phyloP scores from a whole-genome alignment of 352 stramenopile species.

The Pythium grandisporangium region DNA sequence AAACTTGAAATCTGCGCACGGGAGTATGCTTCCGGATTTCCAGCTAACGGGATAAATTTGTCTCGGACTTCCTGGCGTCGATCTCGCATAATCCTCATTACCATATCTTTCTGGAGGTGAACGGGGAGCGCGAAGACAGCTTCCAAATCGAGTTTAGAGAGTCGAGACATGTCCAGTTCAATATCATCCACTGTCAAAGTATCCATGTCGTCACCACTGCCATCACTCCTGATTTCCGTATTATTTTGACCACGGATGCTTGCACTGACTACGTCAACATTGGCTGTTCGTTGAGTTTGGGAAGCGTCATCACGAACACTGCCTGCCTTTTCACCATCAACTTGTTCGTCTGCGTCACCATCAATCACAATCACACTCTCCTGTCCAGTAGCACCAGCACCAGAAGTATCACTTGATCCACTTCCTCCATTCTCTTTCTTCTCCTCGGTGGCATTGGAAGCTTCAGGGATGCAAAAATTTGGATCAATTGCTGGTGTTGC shows the following conservation, averaged over 20 bases:
- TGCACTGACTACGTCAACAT: too few species aligned
- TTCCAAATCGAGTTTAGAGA: conserved; percentile 75
- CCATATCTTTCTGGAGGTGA: conserved; percentile 89
- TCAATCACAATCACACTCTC: conserved; percentile 8
- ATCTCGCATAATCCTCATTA: conserved; percentile 84
- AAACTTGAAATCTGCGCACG: conserved; percentile 94
- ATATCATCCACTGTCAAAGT: conserved; percentile 58
- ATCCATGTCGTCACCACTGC: too few species aligned
- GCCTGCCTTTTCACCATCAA: not conserved
- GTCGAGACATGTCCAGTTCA: conserved; percentile 33
- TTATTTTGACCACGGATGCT: too few species aligned
- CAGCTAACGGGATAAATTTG: conserved; percentile 94
- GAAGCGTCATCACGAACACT: too few species aligned
- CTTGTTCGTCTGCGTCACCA: conserved; percentile 13
- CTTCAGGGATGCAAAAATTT: conserved; percentile 38
- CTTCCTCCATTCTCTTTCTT: conserved; percentile 6
- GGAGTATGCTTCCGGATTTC: conserved; percentile 92
- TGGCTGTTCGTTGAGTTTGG: too few species aligned
- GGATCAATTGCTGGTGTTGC: conserved; percentile 30
- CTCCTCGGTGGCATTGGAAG: conserved; percentile 1
- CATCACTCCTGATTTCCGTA: too few species aligned
- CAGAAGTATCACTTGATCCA: not conserved
- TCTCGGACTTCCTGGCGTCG: conserved; percentile 85
- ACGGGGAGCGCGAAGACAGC: conserved; percentile 85
- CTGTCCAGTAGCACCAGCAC: not conserved